These are phyloP conservation scores for Dendrobium huoshanense DNA, from an alignment of 106 monocot genomes.

Conservation along the genomic window DNA sequence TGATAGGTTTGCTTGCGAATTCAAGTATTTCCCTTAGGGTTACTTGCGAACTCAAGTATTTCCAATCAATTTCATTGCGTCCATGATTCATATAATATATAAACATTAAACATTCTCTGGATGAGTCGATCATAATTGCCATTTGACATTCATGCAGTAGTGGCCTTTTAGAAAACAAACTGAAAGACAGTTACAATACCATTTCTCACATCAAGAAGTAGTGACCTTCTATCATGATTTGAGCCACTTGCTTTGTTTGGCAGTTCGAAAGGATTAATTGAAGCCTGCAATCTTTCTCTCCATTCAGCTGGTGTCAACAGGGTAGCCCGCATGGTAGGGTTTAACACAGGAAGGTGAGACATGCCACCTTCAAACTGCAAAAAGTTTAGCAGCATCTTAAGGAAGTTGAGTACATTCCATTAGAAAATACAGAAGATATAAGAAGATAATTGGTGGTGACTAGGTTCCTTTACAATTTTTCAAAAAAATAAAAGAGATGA, in stretches of 20 bases:
- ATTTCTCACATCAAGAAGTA: constrained; percentile 95
- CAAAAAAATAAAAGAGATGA: too few relatives aligned
- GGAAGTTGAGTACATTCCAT: neutral
- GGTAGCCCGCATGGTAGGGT: constrained; percentile 68
- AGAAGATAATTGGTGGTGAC: neutral
- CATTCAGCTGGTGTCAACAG: constrained; percentile 83
- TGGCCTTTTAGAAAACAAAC: neutral
- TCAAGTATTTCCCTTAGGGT: too few relatives aligned
- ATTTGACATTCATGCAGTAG: neutral
- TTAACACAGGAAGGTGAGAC: constrained; percentile 72
- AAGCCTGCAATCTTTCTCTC: constrained; percentile 53
- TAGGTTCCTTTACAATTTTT: too few relatives aligned
- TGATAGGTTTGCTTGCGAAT: too few relatives aligned
- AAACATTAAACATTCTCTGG: neutral
- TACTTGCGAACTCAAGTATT: too few relatives aligned
- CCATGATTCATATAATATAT: neutral
- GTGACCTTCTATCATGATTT: constrained; percentile 17
- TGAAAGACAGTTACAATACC: constrained; percentile 31
- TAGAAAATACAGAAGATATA: neutral
- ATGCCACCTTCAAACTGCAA: constrained; percentile 84
- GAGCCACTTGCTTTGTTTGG: constrained; percentile 11
- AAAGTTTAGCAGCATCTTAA: neutral
- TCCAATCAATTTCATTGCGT: too few relatives aligned
- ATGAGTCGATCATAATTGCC: neutral
- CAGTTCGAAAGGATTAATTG: constrained; percentile 8